Evolutionary conservation across 352 stramenopile species (phyloP).

Genomic region (Pythium dissotocum): DNA sequence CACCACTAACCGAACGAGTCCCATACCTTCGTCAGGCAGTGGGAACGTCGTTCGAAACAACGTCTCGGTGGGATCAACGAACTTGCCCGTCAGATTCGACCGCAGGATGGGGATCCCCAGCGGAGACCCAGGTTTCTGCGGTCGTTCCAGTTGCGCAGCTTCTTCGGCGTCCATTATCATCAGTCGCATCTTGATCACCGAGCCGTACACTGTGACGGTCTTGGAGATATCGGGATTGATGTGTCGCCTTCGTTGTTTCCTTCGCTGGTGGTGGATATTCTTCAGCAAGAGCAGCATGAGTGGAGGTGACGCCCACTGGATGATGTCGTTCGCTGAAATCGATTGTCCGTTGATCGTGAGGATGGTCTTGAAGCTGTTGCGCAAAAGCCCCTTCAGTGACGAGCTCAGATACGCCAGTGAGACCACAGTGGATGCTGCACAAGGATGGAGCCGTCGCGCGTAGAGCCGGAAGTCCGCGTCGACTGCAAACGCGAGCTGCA

Average conservation of each 20-base stretch:
- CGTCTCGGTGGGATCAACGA: constrained; percentile 20
- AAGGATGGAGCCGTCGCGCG: constrained; percentile 9
- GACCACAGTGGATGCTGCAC: not conserved
- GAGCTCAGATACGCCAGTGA: constrained; percentile 4
- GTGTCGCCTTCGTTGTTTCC: not conserved
- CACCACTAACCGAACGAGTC: not conserved
- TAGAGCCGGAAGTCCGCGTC: constrained; percentile 27
- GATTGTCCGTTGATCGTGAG: constrained; percentile 19
- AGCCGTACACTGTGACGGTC: constrained; percentile 21
- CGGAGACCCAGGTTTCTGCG: not conserved
- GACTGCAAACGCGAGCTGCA: constrained; percentile 25
- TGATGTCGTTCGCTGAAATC: constrained; percentile 28
- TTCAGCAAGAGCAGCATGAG: constrained; percentile 30
- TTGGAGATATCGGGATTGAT: not conserved
- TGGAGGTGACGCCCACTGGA: constrained; percentile 31
- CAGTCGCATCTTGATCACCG: constrained; percentile 24
- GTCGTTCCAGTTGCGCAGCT: not conserved
- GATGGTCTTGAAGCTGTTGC: constrained; percentile 7
- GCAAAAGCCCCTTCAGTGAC: constrained; percentile 20
- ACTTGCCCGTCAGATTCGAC: constrained; percentile 16
- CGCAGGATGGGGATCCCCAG: constrained; percentile 16
- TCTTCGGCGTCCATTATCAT: constrained; percentile 9
- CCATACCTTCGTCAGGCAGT: constrained; percentile 6
- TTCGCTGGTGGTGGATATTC: constrained; percentile 19
- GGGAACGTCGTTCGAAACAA: constrained; percentile 1